Evolutionary conservation across 345 rosid species (phyloP).

Genomic region (Cochlearia excelsa): DNA sequence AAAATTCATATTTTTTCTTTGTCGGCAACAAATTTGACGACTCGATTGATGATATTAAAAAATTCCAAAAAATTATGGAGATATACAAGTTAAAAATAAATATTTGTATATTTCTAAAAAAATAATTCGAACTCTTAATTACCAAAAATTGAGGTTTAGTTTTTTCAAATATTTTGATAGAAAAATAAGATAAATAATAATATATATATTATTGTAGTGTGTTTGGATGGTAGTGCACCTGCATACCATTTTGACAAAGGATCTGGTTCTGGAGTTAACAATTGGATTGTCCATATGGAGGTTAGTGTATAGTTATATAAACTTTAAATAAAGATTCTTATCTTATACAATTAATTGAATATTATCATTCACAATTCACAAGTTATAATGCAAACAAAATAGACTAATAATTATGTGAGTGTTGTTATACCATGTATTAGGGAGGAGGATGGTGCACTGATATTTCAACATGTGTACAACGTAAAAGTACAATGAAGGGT

Average conservation of each 20-base stretch:
- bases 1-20: too few species aligned
- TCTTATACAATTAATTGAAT: background rate
- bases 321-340: background rate
- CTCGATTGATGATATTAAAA: too few species aligned
- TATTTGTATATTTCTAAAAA: too few species aligned
- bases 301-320: conserved; percentile 35
- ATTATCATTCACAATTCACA: background rate
- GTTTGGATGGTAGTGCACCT: conserved; percentile 97
- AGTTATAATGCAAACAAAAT: background rate
- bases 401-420: background rate
- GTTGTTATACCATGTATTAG: conserved; percentile 13
- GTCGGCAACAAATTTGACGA: too few species aligned
- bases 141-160: too few species aligned
- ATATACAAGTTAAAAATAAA: too few species aligned
- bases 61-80: too few species aligned
- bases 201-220: conserved; percentile 46
- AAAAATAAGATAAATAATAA: background rate
- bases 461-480: conserved; percentile 51
- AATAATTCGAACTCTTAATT: too few species aligned
- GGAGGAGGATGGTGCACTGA: conserved; percentile 86
- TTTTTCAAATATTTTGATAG: background rate
- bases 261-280: conserved; percentile 71
- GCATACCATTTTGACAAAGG: conserved; percentile 88
- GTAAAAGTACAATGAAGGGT: conserved; percentile 69
- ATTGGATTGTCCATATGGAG: conserved; percentile 86